These are phyloP conservation scores for Phytophthora fragariaefolia DNA, from an alignment of 352 stramenopile genomes.

Conservation along the genomic window DNA sequence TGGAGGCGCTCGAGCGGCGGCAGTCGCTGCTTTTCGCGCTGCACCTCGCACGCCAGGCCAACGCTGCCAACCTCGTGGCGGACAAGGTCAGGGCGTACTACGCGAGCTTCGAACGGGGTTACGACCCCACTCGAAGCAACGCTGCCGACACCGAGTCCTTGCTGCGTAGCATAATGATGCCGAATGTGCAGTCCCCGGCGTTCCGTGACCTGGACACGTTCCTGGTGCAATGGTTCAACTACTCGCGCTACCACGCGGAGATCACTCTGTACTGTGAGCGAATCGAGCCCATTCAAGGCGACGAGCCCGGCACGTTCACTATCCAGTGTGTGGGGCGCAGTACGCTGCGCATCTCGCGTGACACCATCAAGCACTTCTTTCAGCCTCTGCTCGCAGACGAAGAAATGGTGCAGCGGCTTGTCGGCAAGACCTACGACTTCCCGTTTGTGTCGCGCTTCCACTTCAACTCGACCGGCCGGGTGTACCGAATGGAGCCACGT, in stretches of 20 bases:
- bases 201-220: slow-evolving; percentile 63
- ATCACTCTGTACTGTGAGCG: slow-evolving; percentile 38
- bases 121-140: slow-evolving; percentile 43
- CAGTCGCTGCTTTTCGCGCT: slow-evolving; percentile 53
- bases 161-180: slow-evolving; percentile 54
- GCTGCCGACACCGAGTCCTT: slow-evolving; percentile 38
- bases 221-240: slow-evolving; percentile 63
- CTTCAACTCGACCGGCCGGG: slow-evolving; percentile 55
- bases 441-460: slow-evolving; percentile 63
- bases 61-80: slow-evolving; percentile 44
- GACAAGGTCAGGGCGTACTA: slow-evolving; percentile 62
- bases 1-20: slow-evolving; percentile 52
- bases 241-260: slow-evolving; percentile 64
- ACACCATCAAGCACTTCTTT: slow-evolving; percentile 75
- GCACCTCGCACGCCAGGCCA: slow-evolving; percentile 49
- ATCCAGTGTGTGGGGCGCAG: slow-evolving; percentile 52
- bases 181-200: slow-evolving; percentile 57
- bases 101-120: slow-evolving; percentile 50
- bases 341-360: slow-evolving; percentile 62
- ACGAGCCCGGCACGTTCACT: slow-evolving; percentile 39
- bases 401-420: slow-evolving; percentile 63
- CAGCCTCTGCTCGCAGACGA: slow-evolving; percentile 61
- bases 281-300: slow-evolving; percentile 49
- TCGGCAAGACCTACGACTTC: slow-evolving; percentile 66
- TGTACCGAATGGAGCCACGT: slow-evolving; percentile 60